A percentile compares a stretch with the other conserved stretches of the same genome.
These are phyloP conservation scores for Fusarium musae DNA, from an alignment of 2,329 filamentous ascomycete species.

Conservation along the genomic window DNA sequence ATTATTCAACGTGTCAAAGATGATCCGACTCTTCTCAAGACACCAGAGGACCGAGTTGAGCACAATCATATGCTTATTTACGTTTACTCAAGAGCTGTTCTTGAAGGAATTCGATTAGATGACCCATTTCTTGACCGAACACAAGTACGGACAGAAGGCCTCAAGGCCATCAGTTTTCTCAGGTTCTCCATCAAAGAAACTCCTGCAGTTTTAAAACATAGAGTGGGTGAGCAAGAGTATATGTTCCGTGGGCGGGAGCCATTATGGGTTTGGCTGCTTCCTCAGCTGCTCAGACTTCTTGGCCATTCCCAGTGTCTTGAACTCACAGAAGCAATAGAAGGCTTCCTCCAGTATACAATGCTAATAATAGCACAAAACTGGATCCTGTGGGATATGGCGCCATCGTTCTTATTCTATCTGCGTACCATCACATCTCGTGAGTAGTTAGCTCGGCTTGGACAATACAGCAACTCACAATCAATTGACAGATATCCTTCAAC, in stretches of 20 bases:
- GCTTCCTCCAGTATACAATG: slow-evolving; percentile 62
- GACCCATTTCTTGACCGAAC: slow-evolving; percentile 72
- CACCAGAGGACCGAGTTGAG: slow-evolving; percentile 72
- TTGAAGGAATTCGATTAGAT: slow-evolving; percentile 75
- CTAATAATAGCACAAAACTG: slow-evolving; percentile 56
- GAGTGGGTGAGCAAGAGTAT: slow-evolving; percentile 53
- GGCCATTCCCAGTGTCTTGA: slow-evolving; percentile 61
- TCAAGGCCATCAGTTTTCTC: slow-evolving; percentile 82
- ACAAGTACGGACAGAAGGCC: slow-evolving; percentile 67
- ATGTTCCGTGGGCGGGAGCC: slow-evolving; percentile 68
- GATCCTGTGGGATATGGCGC: slow-evolving; percentile 60
- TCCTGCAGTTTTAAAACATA: slow-evolving; percentile 71
- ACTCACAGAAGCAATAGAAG: slow-evolving; percentile 62
- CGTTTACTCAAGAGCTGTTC: slow-evolving; percentile 81
- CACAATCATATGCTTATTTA: slow-evolving; percentile 89
- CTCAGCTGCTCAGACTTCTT: slow-evolving; percentile 66
- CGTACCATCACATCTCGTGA: slow-evolving; percentile 60
- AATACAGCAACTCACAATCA: not conserved
- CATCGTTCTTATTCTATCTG: slow-evolving; percentile 60
- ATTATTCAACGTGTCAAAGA: slow-evolving; percentile 67
- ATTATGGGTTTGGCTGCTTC: slow-evolving; percentile 73
- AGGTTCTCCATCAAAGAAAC: slow-evolving; percentile 79
- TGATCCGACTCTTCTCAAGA: slow-evolving; percentile 65
- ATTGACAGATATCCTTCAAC: slow-evolving; percentile 47
- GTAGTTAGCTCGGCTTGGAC: slow-evolving; percentile 29